Conservation (phyloP, 2,329 filamentous ascomycete genomes). For the Aspergillus pseudoterreus region DNA sequence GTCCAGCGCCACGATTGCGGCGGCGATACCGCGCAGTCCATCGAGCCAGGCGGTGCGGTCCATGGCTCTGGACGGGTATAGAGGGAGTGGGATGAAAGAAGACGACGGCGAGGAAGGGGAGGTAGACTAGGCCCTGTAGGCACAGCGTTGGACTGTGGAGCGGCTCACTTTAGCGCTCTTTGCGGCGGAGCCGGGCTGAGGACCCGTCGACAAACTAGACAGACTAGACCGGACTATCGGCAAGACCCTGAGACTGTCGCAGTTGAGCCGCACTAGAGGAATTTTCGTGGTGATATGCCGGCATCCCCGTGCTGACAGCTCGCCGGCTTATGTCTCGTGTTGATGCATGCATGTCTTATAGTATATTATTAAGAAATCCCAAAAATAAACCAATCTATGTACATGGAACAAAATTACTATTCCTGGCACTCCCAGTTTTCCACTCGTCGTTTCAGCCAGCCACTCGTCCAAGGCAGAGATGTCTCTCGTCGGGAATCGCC, state of each 20-base stretch:
- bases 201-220: too few relatives aligned
- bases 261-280: too few relatives aligned
- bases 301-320: too few relatives aligned
- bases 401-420: not conserved
- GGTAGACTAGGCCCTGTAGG: not conserved
- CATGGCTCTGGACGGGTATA: conserved; percentile 5
- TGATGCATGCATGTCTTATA: too few relatives aligned
- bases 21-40: conserved; percentile 25
- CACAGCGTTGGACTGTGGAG: too few relatives aligned
- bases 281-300: too few relatives aligned
- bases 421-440: not conserved
- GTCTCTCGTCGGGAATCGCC: conserved; percentile 21
- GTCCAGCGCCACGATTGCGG: conserved; percentile 21
- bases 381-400: not conserved
- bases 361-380: too few relatives aligned
- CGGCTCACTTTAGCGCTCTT: too few relatives aligned
- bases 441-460: conserved; percentile 15
- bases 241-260: too few relatives aligned
- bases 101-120: not conserved
- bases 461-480: conserved; percentile 21
- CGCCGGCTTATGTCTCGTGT: too few relatives aligned
- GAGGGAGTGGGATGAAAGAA: not conserved
- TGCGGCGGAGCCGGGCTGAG: too few relatives aligned
- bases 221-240: too few relatives aligned
- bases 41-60: conserved; percentile 22